phyloP scores from a whole-genome alignment of 768 basidiomycete species.

The Chlorophyllum brunneum region DNA sequence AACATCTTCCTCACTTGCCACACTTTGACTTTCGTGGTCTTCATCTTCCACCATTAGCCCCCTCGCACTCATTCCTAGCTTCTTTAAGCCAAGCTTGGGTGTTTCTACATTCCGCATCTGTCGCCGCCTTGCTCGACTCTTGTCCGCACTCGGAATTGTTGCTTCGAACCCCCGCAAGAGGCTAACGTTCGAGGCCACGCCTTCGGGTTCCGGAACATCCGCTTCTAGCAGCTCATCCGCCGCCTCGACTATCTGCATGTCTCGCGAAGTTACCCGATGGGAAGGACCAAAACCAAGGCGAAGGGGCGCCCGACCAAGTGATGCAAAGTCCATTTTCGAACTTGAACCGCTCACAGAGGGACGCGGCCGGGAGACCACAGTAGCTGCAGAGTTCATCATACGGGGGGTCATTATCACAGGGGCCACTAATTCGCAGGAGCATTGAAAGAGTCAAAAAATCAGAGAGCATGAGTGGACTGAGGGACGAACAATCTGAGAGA shows the following conservation, averaged over 20 bases:
- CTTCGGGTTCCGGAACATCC: constrained; percentile 72
- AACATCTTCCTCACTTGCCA: constrained; percentile 74
- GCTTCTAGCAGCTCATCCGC: constrained; percentile 69
- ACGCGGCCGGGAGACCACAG: constrained; percentile 52
- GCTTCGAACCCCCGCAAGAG: constrained; percentile 91
- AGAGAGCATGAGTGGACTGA: constrained; percentile 6
- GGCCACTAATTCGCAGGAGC: constrained; percentile 50
- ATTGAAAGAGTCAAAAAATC: constrained; percentile 10
- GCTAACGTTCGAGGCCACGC: constrained; percentile 69
- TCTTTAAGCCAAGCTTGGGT: constrained; percentile 73
- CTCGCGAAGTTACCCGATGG: constrained; percentile 74
- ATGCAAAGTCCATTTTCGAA: constrained; percentile 63
- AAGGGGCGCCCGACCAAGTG: constrained; percentile 75
- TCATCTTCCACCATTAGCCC: constrained; percentile 63
- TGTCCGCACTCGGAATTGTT: constrained; percentile 87
- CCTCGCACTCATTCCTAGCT: constrained; percentile 72
- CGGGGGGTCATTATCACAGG: constrained; percentile 88
- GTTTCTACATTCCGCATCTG: constrained; percentile 79
- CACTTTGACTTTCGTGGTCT: constrained; percentile 54
- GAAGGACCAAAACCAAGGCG: constrained; percentile 55
- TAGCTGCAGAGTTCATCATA: constrained; percentile 69
- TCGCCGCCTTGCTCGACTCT: constrained; percentile 68
- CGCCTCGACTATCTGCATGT: constrained; percentile 81
- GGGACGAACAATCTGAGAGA: constrained; percentile 65
- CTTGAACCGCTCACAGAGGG: constrained; percentile 30